These are phyloP conservation scores for Quercus robur DNA, from an alignment of 306 rosid species.

Conservation along the genomic window DNA sequence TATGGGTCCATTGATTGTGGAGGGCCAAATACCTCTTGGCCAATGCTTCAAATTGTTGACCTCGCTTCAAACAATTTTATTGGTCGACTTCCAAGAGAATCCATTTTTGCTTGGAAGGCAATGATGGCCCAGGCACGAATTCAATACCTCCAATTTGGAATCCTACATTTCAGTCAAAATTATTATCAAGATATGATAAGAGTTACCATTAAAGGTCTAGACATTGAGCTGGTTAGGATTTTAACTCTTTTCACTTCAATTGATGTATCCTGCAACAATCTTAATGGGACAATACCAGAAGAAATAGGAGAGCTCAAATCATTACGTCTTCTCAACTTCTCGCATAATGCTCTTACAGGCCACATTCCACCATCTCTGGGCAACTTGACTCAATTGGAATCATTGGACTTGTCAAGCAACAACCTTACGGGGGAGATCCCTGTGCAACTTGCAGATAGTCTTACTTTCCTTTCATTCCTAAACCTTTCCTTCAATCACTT, in stretches of 20 bases:
- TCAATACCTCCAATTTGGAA: slow-evolving; percentile 10
- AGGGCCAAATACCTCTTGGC: not conserved
- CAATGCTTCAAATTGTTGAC: slow-evolving; percentile 37
- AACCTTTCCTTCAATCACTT: slow-evolving; percentile 30
- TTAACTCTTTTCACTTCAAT: slow-evolving; percentile 26
- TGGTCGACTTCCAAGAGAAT: not conserved
- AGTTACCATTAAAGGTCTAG: slow-evolving; percentile 25
- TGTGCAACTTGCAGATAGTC: not conserved
- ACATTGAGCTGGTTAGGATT: slow-evolving; percentile 23
- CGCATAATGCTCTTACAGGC: slow-evolving; percentile 20
- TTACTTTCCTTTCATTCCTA: slow-evolving; percentile 16
- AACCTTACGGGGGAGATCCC: slow-evolving; percentile 21
- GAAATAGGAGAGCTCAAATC: slow-evolving; percentile 10
- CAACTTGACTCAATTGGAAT: slow-evolving; percentile 21
- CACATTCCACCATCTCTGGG: slow-evolving; percentile 27
- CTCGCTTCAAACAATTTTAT: not conserved
- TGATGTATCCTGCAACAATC: slow-evolving; percentile 27
- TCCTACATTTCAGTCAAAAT: not conserved
- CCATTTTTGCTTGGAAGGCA: not conserved
- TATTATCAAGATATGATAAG: slow-evolving; percentile 29
- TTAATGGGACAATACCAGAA: slow-evolving; percentile 23
- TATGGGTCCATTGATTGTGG: not conserved
- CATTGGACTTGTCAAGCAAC: slow-evolving; percentile 39
- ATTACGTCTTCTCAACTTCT: slow-evolving; percentile 28
- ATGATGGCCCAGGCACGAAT: slow-evolving; percentile 3